Evolutionary conservation across 805 yeast species (phyloP).

Genomic region (Cyberlindnera galapagoensis): DNA sequence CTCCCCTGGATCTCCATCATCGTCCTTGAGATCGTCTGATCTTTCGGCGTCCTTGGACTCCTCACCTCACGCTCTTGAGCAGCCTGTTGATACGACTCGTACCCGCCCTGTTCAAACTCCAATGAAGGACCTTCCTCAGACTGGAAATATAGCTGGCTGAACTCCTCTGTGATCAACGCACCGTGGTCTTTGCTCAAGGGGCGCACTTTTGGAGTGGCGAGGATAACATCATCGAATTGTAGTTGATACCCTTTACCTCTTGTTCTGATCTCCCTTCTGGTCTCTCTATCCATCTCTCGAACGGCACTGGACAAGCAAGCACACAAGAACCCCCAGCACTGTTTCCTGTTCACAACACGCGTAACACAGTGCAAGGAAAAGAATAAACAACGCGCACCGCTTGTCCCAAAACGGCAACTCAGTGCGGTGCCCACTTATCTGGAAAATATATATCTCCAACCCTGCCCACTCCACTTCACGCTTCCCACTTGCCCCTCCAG

Average conservation of each 20-base stretch:
- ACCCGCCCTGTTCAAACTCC: too few relatives aligned
- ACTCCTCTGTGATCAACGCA: constrained; percentile 16
- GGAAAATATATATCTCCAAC: background rate
- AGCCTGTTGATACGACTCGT: too few relatives aligned
- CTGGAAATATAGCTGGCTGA: constrained; percentile 1
- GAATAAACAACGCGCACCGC: too few relatives aligned
- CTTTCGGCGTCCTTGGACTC: too few relatives aligned
- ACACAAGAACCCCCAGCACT: too few relatives aligned
- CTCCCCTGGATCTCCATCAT: background rate
- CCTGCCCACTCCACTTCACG: too few relatives aligned
- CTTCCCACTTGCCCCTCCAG: too few relatives aligned
- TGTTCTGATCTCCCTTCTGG: constrained; percentile 10
- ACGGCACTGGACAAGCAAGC: too few relatives aligned
- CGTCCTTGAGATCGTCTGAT: background rate
- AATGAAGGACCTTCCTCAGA: too few relatives aligned
- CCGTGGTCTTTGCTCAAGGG: constrained; percentile 16
- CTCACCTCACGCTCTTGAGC: too few relatives aligned
- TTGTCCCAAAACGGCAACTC: constrained; percentile 10
- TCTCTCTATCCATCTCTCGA: constrained; percentile 1
- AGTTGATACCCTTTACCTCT: constrained; percentile 16
- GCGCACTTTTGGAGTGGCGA: constrained; percentile 11
- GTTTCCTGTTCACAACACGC: too few relatives aligned
- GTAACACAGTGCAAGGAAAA: too few relatives aligned
- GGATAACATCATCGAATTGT: constrained; percentile 6
- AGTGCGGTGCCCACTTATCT: constrained; percentile 4